A percentile compares a stretch with the other conserved stretches of the same genome.
phyloP scores from a whole-genome alignment of 306 rosid species.

The Lathyrus oleraceus region DNA sequence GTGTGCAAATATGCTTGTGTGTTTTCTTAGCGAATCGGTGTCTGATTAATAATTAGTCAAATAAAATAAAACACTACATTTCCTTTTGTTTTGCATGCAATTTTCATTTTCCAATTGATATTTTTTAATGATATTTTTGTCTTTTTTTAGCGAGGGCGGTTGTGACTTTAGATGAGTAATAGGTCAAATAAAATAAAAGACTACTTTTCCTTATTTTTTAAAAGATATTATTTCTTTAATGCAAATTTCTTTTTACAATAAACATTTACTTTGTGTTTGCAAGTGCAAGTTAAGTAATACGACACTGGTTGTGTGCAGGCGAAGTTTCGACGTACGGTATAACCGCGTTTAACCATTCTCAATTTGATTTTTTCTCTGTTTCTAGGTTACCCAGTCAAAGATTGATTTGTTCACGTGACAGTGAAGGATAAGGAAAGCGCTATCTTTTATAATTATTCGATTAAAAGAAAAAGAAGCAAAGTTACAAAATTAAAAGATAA shows the following conservation, averaged over 20 bases:
- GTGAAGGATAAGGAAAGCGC: no score
- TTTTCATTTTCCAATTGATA: neutral
- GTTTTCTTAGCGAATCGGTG: neutral
- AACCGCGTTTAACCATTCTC: neutral
- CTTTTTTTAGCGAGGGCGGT: no score
- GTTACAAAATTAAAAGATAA: no score
- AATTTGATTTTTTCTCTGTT: neutral
- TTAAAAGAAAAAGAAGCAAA: no score
- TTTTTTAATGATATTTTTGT: no score
- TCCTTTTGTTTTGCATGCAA: neutral
- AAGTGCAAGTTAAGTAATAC: neutral
- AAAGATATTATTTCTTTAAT: neutral
- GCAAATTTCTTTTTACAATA: neutral
- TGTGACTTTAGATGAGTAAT: neutral
- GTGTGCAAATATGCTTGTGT: neutral
- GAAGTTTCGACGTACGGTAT: neutral
- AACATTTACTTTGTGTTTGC: neutral
- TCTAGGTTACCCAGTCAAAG: neutral
- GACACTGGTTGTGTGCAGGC: neutral
- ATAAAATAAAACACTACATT: neutral
- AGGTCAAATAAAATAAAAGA: neutral
- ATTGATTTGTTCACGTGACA: neutral
- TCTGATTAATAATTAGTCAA: neutral
- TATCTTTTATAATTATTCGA: no score
- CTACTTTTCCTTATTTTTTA: neutral